These are phyloP conservation scores for Triticum turgidum DNA, from an alignment of 176 grass and related monocot genomes.

Conservation along the genomic window DNA sequence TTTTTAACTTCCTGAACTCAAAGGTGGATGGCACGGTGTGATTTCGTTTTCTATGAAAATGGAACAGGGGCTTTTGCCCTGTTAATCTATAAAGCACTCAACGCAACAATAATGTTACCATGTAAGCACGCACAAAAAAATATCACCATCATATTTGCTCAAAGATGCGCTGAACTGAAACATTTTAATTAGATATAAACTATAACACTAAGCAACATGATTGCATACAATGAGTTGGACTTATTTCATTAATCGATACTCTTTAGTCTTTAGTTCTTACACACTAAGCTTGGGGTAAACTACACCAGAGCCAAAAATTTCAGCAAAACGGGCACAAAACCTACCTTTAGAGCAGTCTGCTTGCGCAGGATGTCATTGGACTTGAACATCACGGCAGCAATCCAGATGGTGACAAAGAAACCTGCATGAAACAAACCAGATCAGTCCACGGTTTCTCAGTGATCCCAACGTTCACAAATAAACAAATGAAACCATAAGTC, in stretches of 20 bases:
- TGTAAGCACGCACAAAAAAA: background rate
- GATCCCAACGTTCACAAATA: background rate
- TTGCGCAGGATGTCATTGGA: conserved; percentile 94
- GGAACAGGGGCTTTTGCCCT: background rate
- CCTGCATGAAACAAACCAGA: conserved; percentile 36
- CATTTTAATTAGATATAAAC: background rate
- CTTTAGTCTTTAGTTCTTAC: background rate
- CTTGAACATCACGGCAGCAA: conserved; percentile 99
- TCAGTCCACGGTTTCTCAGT: background rate
- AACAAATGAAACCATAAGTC: background rate
- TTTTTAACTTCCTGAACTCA: background rate
- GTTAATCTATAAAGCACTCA: background rate
- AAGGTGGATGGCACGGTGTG: background rate
- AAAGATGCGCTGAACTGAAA: background rate
- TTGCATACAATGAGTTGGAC: background rate
- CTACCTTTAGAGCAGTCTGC: conserved; percentile 99
- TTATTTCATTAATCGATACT: background rate
- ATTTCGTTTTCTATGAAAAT: background rate
- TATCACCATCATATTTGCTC: background rate
- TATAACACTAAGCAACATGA: background rate
- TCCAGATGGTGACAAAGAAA: conserved; percentile 96
- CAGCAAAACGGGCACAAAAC: conserved; percentile 33
- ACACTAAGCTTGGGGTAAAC: background rate
- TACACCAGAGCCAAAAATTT: background rate
- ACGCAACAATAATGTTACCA: background rate